Evolutionary conservation across 306 rosid genomes (phyloP), one percentile per base, ranked within the genome.

Genomic region (Quercus alba): DNA sequence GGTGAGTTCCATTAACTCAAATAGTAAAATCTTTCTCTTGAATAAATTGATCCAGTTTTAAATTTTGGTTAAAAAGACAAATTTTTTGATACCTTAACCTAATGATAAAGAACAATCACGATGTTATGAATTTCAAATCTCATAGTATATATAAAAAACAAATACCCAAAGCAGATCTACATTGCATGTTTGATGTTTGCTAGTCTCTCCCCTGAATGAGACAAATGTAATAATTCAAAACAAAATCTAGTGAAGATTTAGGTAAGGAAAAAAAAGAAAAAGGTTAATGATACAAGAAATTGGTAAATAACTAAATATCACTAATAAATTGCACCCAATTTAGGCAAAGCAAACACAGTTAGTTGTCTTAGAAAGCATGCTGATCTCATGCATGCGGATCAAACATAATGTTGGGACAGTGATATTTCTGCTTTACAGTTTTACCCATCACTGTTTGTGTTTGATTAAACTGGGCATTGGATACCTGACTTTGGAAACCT

Each of bases 401-500:
- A 15, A 12, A 25, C 35, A 33, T 67, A 26, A 52, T 78, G 38
- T 74, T 76, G 68, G 41, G 41, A 62, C 31, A 30, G 35, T 25
- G 31, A 63, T 6, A 56, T 14, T 33, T 51, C 11, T 21, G 12
- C 38, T 79, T 83, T 62, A 38, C 17, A 49, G 51, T 25, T 6
- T 70, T 25, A 18, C 51, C 23, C 52, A 1, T 33, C 12, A 26
- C 18, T 54, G 70, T 19, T 84, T 76, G 51, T 41, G 83, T 77
- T 74, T 57, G 76, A 55, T 58, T 72, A 19, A 77, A 72, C 14
- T 78, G 13, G 19, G 58, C 90, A 89, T 86, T 72, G 88, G 90
- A 89, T 89, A 76, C 90, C 82, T 4, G 80, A 31, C 84, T 69
- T 80, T 82, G 90, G 86, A 86, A 86, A 84, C 86, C 87, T 67